phyloP scores from a whole-genome alignment of 768 basidiomycete species.

The Amanita pallidorosea region DNA sequence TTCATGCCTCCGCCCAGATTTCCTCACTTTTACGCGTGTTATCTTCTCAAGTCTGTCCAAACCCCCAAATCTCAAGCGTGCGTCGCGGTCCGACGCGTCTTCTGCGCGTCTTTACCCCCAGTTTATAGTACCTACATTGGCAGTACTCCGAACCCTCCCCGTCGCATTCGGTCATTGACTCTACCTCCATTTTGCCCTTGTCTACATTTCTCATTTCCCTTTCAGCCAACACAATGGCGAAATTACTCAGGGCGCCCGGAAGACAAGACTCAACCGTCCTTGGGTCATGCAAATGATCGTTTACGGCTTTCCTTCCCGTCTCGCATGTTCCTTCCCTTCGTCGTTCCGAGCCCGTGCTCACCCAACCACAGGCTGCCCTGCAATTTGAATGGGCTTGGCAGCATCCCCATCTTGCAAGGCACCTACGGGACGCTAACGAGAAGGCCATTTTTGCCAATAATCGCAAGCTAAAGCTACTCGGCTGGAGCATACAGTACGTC shows the following conservation, averaged over 20 bases:
- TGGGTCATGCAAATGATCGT: conserved; percentile 87
- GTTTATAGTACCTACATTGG: conserved; percentile 60
- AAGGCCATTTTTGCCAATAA: conserved; percentile 23
- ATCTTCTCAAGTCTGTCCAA: conserved; percentile 61
- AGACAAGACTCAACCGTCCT: conserved; percentile 48
- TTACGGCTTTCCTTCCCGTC: conserved; percentile 70
- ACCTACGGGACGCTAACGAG: conserved; percentile 38
- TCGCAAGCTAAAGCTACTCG: conserved; percentile 24
- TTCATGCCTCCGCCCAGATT: conserved; percentile 17
- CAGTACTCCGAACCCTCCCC: conserved; percentile 57
- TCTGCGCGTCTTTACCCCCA: conserved; percentile 1
- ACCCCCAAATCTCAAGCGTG: conserved; percentile 37
- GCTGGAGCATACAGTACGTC: conserved; percentile 37
- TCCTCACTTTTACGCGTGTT: conserved; percentile 74
- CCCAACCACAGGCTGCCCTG: conserved; percentile 40
- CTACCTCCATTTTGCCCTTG: conserved; percentile 2
- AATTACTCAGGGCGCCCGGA: conserved; percentile 57
- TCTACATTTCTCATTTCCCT: neutral
- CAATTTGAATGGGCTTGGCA: conserved; percentile 89
- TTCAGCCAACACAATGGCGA: conserved; percentile 72
- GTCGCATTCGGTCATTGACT: conserved; percentile 53
- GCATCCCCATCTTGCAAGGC: conserved; percentile 60
- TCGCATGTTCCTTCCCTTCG: conserved; percentile 17
- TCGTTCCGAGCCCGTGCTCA: neutral
- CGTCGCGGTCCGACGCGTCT: conserved; percentile 9